A percentile compares a stretch with the other conserved stretches of the same genome.
phyloP scores from a whole-genome alignment of 2,329 filamentous ascomycete species.

The Fonsecaea erecta region DNA sequence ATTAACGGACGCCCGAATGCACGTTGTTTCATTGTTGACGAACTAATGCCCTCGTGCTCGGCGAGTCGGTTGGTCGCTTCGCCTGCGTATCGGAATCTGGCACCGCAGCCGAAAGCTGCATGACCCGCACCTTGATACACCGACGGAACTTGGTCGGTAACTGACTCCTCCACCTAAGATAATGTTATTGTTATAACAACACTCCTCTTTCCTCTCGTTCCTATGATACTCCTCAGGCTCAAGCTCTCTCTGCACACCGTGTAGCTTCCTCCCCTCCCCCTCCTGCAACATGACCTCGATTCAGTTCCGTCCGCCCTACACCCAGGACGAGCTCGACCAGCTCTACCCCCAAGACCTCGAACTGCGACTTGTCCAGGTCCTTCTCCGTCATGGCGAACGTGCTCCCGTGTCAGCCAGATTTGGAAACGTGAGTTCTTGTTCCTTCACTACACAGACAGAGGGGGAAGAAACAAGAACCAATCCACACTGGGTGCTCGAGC shows the following conservation, averaged over 20 bases:
- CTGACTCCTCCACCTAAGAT: neutral
- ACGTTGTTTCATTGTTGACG: too few relatives aligned
- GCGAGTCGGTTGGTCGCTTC: neutral
- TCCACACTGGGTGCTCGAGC: too few relatives aligned
- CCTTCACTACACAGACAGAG: neutral
- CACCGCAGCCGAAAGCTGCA: neutral
- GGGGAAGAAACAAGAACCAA: too few relatives aligned
- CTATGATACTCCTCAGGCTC: slow-evolving; percentile 11
- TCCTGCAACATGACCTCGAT: slow-evolving; percentile 72
- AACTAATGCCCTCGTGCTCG: too few relatives aligned
- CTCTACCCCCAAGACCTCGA: slow-evolving; percentile 82
- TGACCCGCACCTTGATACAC: neutral
- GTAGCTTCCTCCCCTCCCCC: too few relatives aligned
- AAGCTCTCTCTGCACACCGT: slow-evolving; percentile 2
- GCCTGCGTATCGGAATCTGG: neutral
- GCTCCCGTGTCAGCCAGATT: slow-evolving; percentile 89
- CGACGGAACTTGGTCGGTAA: neutral
- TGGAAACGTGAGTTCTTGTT: slow-evolving; percentile 62
- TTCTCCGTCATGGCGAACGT: slow-evolving; percentile 64
- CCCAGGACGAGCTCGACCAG: slow-evolving; percentile 73
- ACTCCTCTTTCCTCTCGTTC: neutral
- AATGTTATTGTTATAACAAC: too few relatives aligned
- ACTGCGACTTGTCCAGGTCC: slow-evolving; percentile 86
- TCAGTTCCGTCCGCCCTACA: slow-evolving; percentile 74
- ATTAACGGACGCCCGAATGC: neutral